phyloP scores from a whole-genome alignment of 495 filamentous ascomycete genomes.

The Daldinia bambusicola region DNA sequence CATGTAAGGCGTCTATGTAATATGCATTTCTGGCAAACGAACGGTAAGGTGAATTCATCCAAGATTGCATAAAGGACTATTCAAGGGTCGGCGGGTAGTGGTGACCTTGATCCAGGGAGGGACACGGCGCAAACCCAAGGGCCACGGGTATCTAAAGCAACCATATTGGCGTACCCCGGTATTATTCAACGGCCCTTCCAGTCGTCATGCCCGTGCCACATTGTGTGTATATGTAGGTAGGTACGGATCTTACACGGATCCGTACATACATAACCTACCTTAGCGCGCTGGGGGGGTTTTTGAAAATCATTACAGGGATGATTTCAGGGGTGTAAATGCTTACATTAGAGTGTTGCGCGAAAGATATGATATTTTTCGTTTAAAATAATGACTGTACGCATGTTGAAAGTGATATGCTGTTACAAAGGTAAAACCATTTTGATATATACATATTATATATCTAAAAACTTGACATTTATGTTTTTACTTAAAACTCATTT shows the following conservation, averaged over 20 bases:
- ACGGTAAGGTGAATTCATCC: constrained; percentile 41
- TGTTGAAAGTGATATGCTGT: too few species aligned
- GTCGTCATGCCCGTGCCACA: not conserved
- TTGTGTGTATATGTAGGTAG: not conserved
- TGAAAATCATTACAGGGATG: too few species aligned
- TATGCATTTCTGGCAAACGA: constrained; percentile 30
- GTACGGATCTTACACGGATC: not conserved
- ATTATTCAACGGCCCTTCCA: constrained; percentile 22
- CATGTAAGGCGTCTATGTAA: constrained; percentile 19
- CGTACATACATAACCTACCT: constrained; percentile 10
- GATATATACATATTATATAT: too few species aligned
- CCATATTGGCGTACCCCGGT: constrained; percentile 24
- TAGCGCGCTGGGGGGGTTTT: too few species aligned
- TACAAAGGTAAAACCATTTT: too few species aligned
- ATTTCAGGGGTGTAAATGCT: too few species aligned
- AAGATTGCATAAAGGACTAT: constrained; percentile 36
- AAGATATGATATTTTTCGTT: too few species aligned
- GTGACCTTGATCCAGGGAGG: constrained; percentile 21
- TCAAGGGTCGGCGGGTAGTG: constrained; percentile 37
- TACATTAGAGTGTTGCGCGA: too few species aligned
- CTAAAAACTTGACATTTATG: too few species aligned
- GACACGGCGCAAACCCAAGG: constrained; percentile 19
- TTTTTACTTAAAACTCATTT: too few species aligned
- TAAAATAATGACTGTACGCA: too few species aligned
- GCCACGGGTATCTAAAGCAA: constrained; percentile 12